Base-by-base conservation (phyloP, 129 eudicot species). In the Flaveria robusta region DNA sequence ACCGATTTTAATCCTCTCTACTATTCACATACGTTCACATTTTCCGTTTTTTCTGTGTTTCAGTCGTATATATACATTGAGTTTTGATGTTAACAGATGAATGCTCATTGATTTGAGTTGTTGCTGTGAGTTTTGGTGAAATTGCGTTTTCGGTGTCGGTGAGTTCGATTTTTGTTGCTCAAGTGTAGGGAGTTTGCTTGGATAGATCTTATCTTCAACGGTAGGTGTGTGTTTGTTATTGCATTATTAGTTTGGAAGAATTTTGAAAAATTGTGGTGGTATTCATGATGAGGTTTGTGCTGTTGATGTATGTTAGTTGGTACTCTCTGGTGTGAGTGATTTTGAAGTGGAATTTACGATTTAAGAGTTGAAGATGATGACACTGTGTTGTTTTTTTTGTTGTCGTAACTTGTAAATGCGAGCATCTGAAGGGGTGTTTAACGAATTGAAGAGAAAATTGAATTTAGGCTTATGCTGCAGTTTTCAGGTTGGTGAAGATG, bases 401-500 rank as follows among this genome's bases (percentile, higher is more conserved):
- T 9, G 31, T 58, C 22, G 56, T 22, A 24, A 34, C 1, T 5
- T 34, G 39, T 34, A 34, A 34, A 34, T 34, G 7, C 39, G 39
- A 34, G 39, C 7, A 34, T 34, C 39, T 1, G 8, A 34, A 34
- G 39, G 23, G 27, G 18, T 16, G 12, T 47, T 66, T 34, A 55
- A 74, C 64, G 45, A 20, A 72, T 71, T 74, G 79, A 31, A 11
- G 76, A 55, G 23, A 22, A 27, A 24, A 49, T 49, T 13, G 5
- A 18, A 39, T 42, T 15, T 42, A 74, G 73, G 64, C 70, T 54
- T 74, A 49, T 62, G 68, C 29, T 45, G 13, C 56, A 52, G 45
- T 75, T 47, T 18, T 55, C 88, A 87, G 89, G 82, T 60, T 75
- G 79, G 55, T 71, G 31, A 58, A 67, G 81, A 94, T 94, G 98